Base-by-base conservation (phyloP, 371 early-diverging fungal species). In the Mortierella sp. region DNA sequence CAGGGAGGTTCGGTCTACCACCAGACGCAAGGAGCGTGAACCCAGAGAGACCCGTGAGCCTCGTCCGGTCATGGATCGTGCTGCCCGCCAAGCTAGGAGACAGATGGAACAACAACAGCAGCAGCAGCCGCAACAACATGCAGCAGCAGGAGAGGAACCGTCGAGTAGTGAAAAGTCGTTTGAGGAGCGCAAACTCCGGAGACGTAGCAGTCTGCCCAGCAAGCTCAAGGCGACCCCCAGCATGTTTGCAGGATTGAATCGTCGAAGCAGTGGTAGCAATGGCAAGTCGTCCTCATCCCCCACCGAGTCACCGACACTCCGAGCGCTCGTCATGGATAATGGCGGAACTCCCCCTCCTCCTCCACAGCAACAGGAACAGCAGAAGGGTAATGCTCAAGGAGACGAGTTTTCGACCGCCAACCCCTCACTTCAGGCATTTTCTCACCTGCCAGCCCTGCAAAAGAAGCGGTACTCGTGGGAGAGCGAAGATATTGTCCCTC, bases 401-500 rank as follows among this genome's bases (percentile, higher is more conserved):
- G 68, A 42, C 42, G 42, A 68, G 3, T 68, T 42, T 38, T 24
- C 44, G 42, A 24, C 68, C 21, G 24, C 24, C 42, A 38, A 68
- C 38, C 68, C 52, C 21, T 68, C 73, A 21, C 47, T 75, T 7
- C 76, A 75, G 21, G 76, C 52, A 26, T 60, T 70, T 63, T 65
- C 31, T 11, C 70, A 77, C 44, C 45, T 47, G 44, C 73, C 52
- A 11, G 65, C 58, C 13, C 73, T 73, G 24, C 79, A 80, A 44
- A 50, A 21, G 54, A 84, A 84, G 63, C 81, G 84, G 11, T 84
- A 60, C 54, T 84, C 84, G 5, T 84, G 84, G 84, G 84, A 84
- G 74, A 81, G 76, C 42, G 84, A 84, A 19, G 76, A 76, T 45
- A 65, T 84, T 44, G 81, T 75, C 28, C 79, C 84, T 8, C 55